phyloP scores from a whole-genome alignment of 1,284 basidiomycete species.

The Cerioporus squamosus region DNA sequence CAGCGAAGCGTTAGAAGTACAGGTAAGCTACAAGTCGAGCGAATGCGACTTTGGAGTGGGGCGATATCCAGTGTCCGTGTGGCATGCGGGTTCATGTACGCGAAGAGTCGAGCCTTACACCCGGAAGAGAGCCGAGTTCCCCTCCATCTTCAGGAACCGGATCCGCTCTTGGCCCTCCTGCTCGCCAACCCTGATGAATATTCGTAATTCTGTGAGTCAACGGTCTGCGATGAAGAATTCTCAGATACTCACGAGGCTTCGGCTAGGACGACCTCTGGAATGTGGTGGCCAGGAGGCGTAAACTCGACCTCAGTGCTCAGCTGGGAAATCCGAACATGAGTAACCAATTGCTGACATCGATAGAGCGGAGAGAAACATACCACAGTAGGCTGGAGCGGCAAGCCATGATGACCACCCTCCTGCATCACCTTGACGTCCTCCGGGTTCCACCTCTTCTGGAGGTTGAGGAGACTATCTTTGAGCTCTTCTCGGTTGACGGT shows the following conservation, averaged over 20 bases:
- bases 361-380: conserved; percentile 2
- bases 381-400: conserved; percentile 8
- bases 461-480: conserved; percentile 22
- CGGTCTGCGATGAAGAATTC: neutral
- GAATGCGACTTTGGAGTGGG: too few relatives aligned
- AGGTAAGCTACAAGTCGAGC: too few relatives aligned
- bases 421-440: conserved; percentile 16
- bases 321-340: neutral
- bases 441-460: conserved; percentile 28
- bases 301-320: conserved; percentile 23
- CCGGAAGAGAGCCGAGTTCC: conserved; percentile 19
- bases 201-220: neutral
- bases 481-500: conserved; percentile 26
- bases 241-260: conserved; percentile 26
- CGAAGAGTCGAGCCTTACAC: neutral
- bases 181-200: conserved; percentile 10
- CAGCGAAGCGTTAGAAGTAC: too few relatives aligned
- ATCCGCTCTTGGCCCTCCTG: conserved; percentile 11
- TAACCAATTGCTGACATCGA: neutral
- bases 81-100: too few relatives aligned
- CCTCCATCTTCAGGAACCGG: conserved; percentile 22
- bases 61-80: too few relatives aligned
- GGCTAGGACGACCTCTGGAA: conserved; percentile 21
- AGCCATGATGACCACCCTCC: conserved; percentile 7
- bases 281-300: conserved; percentile 19